Base-by-base conservation (phyloP, 2,329 filamentous ascomycete species). In the Colletotrichum nymphaeae region DNA sequence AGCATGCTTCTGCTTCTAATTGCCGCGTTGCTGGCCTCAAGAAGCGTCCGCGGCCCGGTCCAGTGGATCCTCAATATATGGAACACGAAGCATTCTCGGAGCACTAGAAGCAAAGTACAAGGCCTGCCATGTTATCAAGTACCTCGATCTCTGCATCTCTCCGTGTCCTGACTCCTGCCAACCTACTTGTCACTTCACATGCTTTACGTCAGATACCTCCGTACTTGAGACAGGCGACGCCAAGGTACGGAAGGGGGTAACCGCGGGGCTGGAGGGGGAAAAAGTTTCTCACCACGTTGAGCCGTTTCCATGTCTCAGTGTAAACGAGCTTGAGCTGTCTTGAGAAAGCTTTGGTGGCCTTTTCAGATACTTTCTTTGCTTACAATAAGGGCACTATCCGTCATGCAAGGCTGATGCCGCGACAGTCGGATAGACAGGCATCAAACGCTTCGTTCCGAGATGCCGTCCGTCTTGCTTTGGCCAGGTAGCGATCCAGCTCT, bases 51-150 rank as follows among this genome's bases (percentile, higher is more conserved):
- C 49, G 59, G 37, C 32, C 62, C 62, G 60, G 42, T 30, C 52
- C 53, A 63, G 67, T 69, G 67, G 67, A 69, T 22, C 67, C 58
- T 32, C 59, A 49, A 52, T n/a, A 24, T 57, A 30, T 57, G 26
- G 37, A 52, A 60, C 49, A 16, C 37, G 66, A 55, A 62, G 46
- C 42, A 63, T 55, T 4, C 4, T 35, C 22, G 35, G 42, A 46
- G 30, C 46, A 68, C 57, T n/a, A 69, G 49, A 42, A 11, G 11
- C 22, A 14, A 28, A 37, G 59, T 69, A 63, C 59, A 49, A n/a
- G 53, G 22, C 53, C 19, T 58, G 37, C 28, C 32, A 52, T 56
- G 55, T 59, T 70, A 66, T 70, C 67, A 65, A 53, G 53, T 69
- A 65, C 60, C 67, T 69, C 24, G 24, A 24, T 35, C 46, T 63